Evolutionary conservation across 768 basidiomycete genomes (phyloP), one percentile per base, ranked within the genome.

Genomic region (Trametes cinnabarina): DNA sequence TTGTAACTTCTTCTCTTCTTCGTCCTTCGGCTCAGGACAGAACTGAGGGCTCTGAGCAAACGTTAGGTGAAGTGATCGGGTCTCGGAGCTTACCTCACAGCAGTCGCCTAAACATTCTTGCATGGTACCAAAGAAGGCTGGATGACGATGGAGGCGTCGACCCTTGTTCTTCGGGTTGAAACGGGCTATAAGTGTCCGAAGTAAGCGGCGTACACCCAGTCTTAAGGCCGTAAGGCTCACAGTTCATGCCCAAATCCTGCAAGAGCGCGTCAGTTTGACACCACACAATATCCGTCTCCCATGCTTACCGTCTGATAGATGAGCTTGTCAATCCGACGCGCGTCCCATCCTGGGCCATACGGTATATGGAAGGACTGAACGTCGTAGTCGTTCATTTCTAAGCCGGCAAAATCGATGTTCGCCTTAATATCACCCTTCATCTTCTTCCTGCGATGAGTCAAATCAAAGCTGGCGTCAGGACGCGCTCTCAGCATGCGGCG

Each of bases 81-180:
- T n/a, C n/a, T 23, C 17, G 7, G 30, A 12, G 63, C 60, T 8
- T 58, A 82, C 83, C 75, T 82, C 83, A 68, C 84, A 86, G 61
- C 83, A 85, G 51, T 86, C 85, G 58, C 81, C 82, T 19, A 85
- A 52, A 46, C 80, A 80, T 57, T 87, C 83, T 50, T 75, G 64
- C 65, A 82, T 76, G 0, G 77, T 82, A 6, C 85, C 84, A 58
- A 85, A 85, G 69, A 83, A 86, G 1, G 83, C 83, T 9, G 82
- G 79, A 61, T 87, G 84, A 28, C 83, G 82, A 72, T 87, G 84
- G 3, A 87, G 75, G 3, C 78, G 73, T 12, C 83, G 74, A 11
- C 74, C 77, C 61, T 84, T 81, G 69, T 86, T 85, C 72, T 82
- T 84, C 2, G 83, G 82, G 55, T 85, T 85, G 68, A 78, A 86